Percentiles rank a stretch among this genome's conserved stretches.
Evolutionary conservation across 805 yeast genomes (phyloP).

Genomic region (Wickerhamiella sergipiensis): DNA sequence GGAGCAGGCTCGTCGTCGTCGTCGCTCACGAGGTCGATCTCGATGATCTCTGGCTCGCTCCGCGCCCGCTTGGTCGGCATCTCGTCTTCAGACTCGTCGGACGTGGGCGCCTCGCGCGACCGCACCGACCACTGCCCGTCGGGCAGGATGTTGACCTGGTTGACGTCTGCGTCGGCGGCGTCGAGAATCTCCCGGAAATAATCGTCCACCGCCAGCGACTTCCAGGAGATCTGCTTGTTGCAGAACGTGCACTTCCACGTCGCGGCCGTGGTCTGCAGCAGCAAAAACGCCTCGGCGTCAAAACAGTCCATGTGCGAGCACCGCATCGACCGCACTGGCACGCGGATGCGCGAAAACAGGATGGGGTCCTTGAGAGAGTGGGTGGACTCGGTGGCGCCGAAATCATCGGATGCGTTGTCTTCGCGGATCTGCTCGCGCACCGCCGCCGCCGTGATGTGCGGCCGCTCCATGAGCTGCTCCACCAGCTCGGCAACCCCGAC

Average conservation of each 20-base stretch:
- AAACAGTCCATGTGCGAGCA: conserved; percentile 84
- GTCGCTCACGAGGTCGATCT: conserved; percentile 1
- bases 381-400: conserved; percentile 51
- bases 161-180: conserved; percentile 40
- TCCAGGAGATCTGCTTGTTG: conserved; percentile 34
- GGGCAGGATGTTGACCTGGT: conserved; percentile 48
- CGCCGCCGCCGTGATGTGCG: conserved; percentile 38
- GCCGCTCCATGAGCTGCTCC: conserved; percentile 29
- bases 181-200: conserved; percentile 51
- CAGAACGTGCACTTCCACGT: conserved; percentile 89
- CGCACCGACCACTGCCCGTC: conserved; percentile 62
- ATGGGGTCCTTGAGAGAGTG: conserved; percentile 69
- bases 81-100: conserved; percentile 7
- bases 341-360: conserved; percentile 50
- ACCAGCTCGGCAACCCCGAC: conserved; percentile 31
- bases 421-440: conserved; percentile 37
- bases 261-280: conserved; percentile 60
- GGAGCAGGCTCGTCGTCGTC: neutral
- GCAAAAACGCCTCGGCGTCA: conserved; percentile 61
- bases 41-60: neutral
- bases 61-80: conserved; percentile 5
- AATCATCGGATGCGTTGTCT: conserved; percentile 53
- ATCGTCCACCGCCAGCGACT: conserved; percentile 60
- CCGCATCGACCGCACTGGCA: conserved; percentile 54
- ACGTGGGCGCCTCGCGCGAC: conserved; percentile 12